Percentiles rank a stretch among this genome's conserved stretches.
These are phyloP conservation scores for Kalaharituber pfeilii DNA, from an alignment of 2,329 filamentous ascomycete genomes.

Conservation along the genomic window DNA sequence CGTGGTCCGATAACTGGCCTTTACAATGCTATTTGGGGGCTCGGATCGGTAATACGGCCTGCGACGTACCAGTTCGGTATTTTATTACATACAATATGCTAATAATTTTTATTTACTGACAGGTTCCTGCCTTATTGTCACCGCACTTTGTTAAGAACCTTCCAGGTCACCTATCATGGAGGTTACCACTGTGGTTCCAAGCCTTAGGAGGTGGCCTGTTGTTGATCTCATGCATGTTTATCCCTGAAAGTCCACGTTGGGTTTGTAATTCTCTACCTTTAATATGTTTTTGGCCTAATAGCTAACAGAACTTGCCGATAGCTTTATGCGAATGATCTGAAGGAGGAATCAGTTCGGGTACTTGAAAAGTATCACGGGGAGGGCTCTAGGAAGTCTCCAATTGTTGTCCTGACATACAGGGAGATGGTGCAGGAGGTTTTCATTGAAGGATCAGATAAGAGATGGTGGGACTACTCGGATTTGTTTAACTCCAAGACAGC, in stretches of 20 bases:
- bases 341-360: conserved; percentile 28
- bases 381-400: conserved; percentile 33
- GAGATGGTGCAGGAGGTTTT: conserved; percentile 35
- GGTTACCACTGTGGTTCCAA: conserved; percentile 37
- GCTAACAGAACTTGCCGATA: conserved; percentile 34
- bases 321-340: conserved; percentile 27
- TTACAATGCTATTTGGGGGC: conserved; percentile 35
- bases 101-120: too few relatives aligned
- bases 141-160: neutral
- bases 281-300: too few relatives aligned
- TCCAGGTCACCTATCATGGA: conserved; percentile 29
- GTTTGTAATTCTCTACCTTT: too few relatives aligned
- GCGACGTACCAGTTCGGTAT: conserved; percentile 27
- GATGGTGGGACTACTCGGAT: conserved; percentile 39
- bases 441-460: conserved; percentile 36
- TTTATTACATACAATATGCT: conserved; percentile 8
- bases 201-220: conserved; percentile 36
- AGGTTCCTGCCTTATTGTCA: neutral
- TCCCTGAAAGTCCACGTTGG: conserved; percentile 35
- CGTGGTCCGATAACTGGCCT: conserved; percentile 31
- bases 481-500: conserved; percentile 35
- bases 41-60: conserved; percentile 22
- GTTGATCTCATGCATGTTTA: conserved; percentile 29
- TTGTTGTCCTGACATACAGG: conserved; percentile 34
- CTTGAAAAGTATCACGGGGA: conserved; percentile 37